Conservation (phyloP, 1,139 yeast genomes). For the Hansenula sp. region DNA sequence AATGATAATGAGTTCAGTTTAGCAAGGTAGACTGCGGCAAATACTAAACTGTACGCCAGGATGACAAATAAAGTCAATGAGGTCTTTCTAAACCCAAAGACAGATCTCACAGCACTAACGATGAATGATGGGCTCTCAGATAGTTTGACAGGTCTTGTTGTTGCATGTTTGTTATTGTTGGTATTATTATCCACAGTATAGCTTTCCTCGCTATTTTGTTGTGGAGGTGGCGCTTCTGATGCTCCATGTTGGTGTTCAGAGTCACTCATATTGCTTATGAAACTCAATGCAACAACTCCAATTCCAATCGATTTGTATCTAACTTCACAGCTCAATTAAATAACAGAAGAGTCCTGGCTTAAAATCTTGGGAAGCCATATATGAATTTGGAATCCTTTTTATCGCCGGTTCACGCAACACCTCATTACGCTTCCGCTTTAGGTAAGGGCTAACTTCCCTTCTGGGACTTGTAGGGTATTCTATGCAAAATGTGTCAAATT, state of each 20-base stretch:
- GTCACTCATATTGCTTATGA: not conserved
- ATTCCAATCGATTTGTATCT: too few species aligned
- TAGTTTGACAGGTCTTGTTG: not conserved
- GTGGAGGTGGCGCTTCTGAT: not conserved
- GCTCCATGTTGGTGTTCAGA: not conserved
- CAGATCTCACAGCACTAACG: slow-evolving; percentile 11
- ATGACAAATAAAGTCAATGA: slow-evolving; percentile 49
- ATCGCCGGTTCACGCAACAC: not conserved
- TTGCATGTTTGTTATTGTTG: slow-evolving; percentile 4
- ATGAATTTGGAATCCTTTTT: not conserved
- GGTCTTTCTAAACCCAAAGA: slow-evolving; percentile 59
- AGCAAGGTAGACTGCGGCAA: slow-evolving; percentile 28
- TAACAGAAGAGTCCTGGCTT: too few species aligned
- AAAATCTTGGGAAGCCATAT: too few species aligned
- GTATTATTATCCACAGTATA: not conserved
- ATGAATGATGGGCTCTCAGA: slow-evolving; percentile 10
- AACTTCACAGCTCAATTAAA: too few species aligned
- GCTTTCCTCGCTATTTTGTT: not conserved
- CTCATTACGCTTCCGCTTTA: not conserved
- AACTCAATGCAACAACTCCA: too few species aligned
- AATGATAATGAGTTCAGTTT: slow-evolving; percentile 35
- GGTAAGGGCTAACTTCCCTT: not conserved
- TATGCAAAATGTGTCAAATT: too few species aligned
- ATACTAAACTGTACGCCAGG: slow-evolving; percentile 35
- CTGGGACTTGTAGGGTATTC: too few species aligned